phyloP scores from a whole-genome alignment of 2,329 filamentous ascomycete species.

The Penicillium sumatraense region DNA sequence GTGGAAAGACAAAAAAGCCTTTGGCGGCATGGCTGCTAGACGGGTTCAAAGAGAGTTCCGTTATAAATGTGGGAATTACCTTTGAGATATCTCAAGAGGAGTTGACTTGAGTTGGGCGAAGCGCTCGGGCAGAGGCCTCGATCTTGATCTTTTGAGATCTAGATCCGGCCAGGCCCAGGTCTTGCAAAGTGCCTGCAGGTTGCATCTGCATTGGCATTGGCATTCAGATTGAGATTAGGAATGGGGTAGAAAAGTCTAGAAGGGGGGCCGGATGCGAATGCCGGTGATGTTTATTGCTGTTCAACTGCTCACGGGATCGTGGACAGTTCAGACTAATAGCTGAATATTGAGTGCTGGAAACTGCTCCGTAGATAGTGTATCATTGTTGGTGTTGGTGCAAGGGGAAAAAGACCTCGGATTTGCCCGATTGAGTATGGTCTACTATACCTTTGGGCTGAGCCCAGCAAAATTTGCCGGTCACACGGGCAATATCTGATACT shows the following conservation, averaged over 20 bases:
- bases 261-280: conserved; percentile 2
- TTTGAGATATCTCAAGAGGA: too few species aligned
- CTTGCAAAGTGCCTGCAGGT: not conserved
- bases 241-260: conserved; percentile 9
- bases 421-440: not conserved
- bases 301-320: not conserved
- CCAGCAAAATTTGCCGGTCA: conserved; percentile 1
- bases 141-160: conserved; percentile 1
- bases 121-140: not conserved
- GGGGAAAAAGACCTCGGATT: not conserved
- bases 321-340: not conserved
- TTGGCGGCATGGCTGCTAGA: not conserved
- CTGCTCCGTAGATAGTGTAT: too few species aligned
- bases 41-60: too few species aligned
- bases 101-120: not conserved
- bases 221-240: not conserved
- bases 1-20: not conserved
- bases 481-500: not conserved
- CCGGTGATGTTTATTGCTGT: conserved; percentile 9
- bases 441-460: not conserved
- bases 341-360: too few species aligned
- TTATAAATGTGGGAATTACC: too few species aligned
- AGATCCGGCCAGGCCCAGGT: not conserved
- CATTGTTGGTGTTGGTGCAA: not conserved
- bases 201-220: not conserved